phyloP scores from a whole-genome alignment of 2,329 filamentous ascomycete genomes.

The Penicillium digitatum region DNA sequence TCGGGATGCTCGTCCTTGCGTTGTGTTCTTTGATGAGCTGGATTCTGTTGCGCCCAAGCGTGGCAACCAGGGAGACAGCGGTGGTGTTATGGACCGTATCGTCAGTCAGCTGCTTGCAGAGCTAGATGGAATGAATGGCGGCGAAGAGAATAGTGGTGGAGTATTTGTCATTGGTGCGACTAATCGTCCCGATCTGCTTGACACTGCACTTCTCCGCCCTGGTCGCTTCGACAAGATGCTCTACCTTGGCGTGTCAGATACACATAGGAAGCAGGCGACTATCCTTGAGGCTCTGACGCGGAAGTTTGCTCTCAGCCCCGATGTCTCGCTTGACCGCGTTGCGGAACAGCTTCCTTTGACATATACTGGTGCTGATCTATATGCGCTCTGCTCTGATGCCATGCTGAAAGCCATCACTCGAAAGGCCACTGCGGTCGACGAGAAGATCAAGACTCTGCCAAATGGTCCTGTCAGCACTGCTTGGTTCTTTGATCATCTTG shows the following conservation, averaged over 20 bases:
- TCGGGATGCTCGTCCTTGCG: slow-evolving; percentile 90
- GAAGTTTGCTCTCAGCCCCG: slow-evolving; percentile 83
- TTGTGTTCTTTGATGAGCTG: slow-evolving; percentile 97
- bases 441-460: slow-evolving; percentile 67
- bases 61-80: slow-evolving; percentile 94
- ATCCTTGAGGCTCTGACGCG: slow-evolving; percentile 91
- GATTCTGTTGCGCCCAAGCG: slow-evolving; percentile 95
- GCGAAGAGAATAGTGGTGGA: slow-evolving; percentile 71
- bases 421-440: slow-evolving; percentile 77
- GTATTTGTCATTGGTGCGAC: slow-evolving; percentile 97
- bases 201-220: slow-evolving; percentile 82
- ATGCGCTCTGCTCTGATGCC: slow-evolving; percentile 92
- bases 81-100: slow-evolving; percentile 97
- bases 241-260: slow-evolving; percentile 92
- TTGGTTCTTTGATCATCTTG: slow-evolving; percentile 92
- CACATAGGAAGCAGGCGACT: slow-evolving; percentile 90
- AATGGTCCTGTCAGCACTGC: slow-evolving; percentile 68
- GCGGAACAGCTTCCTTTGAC: slow-evolving; percentile 82
- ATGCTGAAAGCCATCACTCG: slow-evolving; percentile 98
- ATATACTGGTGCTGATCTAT: slow-evolving; percentile 95
- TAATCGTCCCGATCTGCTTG: slow-evolving; percentile 87
- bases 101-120: slow-evolving; percentile 93
- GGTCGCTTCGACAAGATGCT: slow-evolving; percentile 98
- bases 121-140: slow-evolving; percentile 94
- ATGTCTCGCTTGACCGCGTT: slow-evolving; percentile 69